phyloP scores from a whole-genome alignment of 1,284 basidiomycete genomes.

The Afroboletus lepidellus region DNA sequence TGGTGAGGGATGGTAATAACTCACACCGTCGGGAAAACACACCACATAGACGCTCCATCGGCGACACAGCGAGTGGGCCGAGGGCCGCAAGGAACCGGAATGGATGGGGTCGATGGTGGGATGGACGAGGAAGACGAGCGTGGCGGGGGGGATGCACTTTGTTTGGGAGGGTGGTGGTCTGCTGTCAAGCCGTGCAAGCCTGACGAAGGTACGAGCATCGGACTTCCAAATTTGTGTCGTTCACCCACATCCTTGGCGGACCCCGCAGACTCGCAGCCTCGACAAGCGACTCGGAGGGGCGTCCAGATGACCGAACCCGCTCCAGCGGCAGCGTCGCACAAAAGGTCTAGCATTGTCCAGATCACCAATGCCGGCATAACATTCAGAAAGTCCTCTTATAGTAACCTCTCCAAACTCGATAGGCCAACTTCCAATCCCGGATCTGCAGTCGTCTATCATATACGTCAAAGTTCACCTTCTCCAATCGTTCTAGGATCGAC shows the following conservation, averaged over 20 bases:
- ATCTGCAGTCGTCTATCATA: constrained; percentile 71
- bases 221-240: constrained; percentile 40
- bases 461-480: constrained; percentile 80
- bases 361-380: constrained; percentile 35
- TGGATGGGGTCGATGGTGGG: neutral
- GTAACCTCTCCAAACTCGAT: constrained; percentile 79
- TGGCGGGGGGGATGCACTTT: constrained; percentile 19
- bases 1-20: constrained; percentile 15
- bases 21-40: constrained; percentile 31
- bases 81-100: too few relatives aligned
- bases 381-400: constrained; percentile 56
- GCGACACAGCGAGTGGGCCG: too few relatives aligned
- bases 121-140: neutral
- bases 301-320: neutral
- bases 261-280: constrained; percentile 32
- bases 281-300: neutral
- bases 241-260: constrained; percentile 28
- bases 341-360: constrained; percentile 8
- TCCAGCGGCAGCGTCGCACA: constrained; percentile 2
- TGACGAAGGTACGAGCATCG: constrained; percentile 35
- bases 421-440: constrained; percentile 85
- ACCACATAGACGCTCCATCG: constrained; percentile 66
- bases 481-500: constrained; percentile 72
- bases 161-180: constrained; percentile 37
- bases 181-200: constrained; percentile 33